Base-by-base conservation (phyloP, 345 rosid species). In the Aurinia saxatilis region DNA sequence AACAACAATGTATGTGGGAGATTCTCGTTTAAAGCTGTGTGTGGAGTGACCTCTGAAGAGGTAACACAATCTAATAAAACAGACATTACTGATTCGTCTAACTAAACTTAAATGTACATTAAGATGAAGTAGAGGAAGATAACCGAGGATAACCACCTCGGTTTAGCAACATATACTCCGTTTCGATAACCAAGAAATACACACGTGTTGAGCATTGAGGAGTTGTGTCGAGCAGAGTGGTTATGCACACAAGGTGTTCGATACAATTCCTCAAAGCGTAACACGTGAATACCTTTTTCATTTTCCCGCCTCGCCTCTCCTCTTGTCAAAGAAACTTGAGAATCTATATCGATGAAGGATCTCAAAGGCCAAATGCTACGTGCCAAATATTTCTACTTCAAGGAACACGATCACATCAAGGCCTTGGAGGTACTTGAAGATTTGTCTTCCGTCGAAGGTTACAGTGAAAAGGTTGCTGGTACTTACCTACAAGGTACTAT, bases 1-100 rank as follows among this genome's bases (percentile, higher is more conserved):
- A n/a, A n/a, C n/a, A n/a, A n/a, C n/a, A 66, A 56, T 71, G 70
- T 16, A 3, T 48, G 65, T 40, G 39, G 2, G 29, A 57, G 48
- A 63, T 63, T 71, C 60, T 63, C 60, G n/a, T 71, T 60, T 49
- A 59, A 55, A 56, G 53, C n/a, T 21, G 25, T 48, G 37, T 57
- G 8, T 29, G 49, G 27, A 37, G 49, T 50, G 12, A 50, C 68
- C 13, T 30, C 9, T n/a, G 10, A 16, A 13, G 38, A 54, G 46
- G 25, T 21, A 21, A 21, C 10, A 31, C 44, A 41, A 34, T 40
- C 48, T 36, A 17, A 16, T 46, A 45, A 46, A 53, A 45, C 45
- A 42, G 69, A 52, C 27, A n/a, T 10, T 15, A 16, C 13, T 3
- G 16, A 27, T 4, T 50, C 61, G 53, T 65, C 27, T 52, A 53